A percentile compares a stretch with the other conserved stretches of the same genome.
These are phyloP conservation scores for Gynandropsis gynandra DNA, from an alignment of 345 rosid genomes.

Conservation along the genomic window DNA sequence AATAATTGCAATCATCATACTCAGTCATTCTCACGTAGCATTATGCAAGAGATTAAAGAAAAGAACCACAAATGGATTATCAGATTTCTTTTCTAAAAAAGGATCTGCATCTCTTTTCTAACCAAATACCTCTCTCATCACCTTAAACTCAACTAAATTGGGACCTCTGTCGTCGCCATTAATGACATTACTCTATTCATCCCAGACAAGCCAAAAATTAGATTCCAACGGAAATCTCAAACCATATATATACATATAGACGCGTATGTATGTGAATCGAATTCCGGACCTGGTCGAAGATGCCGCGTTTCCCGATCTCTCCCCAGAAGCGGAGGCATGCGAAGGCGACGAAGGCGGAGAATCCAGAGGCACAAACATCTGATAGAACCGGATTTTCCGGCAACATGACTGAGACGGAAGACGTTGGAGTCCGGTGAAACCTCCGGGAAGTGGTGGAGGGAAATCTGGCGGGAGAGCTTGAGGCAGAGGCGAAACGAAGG, in stretches of 20 bases:
- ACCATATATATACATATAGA: neutral
- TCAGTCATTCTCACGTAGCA: too few species aligned
- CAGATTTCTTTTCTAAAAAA: too few species aligned
- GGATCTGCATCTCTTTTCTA: neutral
- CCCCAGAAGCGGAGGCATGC: slow-evolving; percentile 46
- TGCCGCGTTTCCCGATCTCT: slow-evolving; percentile 54
- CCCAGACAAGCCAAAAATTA: neutral
- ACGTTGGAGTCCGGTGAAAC: slow-evolving; percentile 12
- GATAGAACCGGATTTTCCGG: slow-evolving; percentile 44
- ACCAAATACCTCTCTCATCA: slow-evolving; percentile 2
- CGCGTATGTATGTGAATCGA: neutral
- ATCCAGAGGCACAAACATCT: slow-evolving; percentile 44
- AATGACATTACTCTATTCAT: slow-evolving; percentile 18
- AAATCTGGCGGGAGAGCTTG: slow-evolving; percentile 5
- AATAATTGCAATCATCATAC: too few species aligned
- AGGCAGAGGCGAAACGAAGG: neutral
- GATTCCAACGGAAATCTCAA: too few species aligned
- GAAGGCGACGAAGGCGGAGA: slow-evolving; percentile 37
- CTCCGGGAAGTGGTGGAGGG: neutral
- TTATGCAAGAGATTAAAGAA: too few species aligned
- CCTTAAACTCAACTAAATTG: neutral
- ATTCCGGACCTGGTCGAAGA: slow-evolving; percentile 49
- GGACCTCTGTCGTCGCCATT: slow-evolving; percentile 14
- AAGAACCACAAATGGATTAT: too few species aligned
- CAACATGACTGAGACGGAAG: slow-evolving; percentile 30